A percentile compares a stretch with the other conserved stretches of the same genome.
Conservation (phyloP, 164 flowering plant species). For the Magnolia changhungtana region DNA sequence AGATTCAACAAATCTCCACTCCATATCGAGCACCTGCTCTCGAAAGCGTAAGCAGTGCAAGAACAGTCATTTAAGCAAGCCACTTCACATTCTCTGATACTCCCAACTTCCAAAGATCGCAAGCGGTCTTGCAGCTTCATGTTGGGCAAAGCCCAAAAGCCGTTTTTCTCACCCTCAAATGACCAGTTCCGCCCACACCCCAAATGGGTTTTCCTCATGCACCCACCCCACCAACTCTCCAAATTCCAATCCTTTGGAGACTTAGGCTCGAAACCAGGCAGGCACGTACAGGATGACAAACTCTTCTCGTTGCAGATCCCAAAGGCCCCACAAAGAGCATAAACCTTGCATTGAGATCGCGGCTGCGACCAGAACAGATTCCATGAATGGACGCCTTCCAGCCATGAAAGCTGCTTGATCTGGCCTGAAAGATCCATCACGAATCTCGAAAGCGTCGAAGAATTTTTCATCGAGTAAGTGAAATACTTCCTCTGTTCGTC, state of each 20-base stretch:
- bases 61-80: conserved; percentile 22
- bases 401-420: not conserved
- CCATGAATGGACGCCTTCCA: not conserved
- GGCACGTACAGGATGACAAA: conserved; percentile 3
- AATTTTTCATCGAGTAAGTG: not conserved
- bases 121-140: conserved; percentile 5
- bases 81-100: conserved; percentile 9
- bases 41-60: conserved; percentile 19
- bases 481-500: not conserved
- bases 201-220: conserved; percentile 3
- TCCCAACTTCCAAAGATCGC: not conserved
- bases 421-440: not conserved
- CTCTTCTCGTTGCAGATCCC: not conserved
- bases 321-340: conserved; percentile 7
- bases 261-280: conserved; percentile 11
- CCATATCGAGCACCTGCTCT: conserved; percentile 23
- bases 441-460: not conserved
- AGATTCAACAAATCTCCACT: conserved; percentile 10
- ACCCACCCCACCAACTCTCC: conserved; percentile 9
- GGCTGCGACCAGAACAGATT: not conserved
- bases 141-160: not conserved
- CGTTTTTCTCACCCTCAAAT: not conserved
- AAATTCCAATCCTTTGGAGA: conserved; percentile 4
- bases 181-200: not conserved
- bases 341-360: not conserved